Evolutionary conservation across 768 basidiomycete species (phyloP).

Genomic region (Lentinula edodes): DNA sequence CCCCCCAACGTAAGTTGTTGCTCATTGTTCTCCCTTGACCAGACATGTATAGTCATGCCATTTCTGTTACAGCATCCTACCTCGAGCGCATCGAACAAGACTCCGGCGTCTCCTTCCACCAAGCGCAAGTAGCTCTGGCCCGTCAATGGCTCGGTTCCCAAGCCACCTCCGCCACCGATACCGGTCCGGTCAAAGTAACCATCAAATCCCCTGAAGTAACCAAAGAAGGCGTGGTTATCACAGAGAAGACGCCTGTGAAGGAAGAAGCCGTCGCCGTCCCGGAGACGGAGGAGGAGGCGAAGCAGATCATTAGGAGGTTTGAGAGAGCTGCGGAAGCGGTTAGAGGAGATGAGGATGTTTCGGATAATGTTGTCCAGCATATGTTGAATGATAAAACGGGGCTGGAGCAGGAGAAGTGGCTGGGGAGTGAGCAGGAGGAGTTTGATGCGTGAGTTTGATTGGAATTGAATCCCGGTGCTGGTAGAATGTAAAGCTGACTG

Average conservation of each 20-base stretch:
- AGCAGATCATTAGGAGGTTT: conserved; percentile 62
- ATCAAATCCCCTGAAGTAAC: conserved; percentile 42
- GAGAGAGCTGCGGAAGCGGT: conserved; percentile 55
- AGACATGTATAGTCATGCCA: background rate
- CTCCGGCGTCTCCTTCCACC: conserved; percentile 76
- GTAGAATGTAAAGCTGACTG: conserved; percentile 8
- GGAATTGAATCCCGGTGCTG: conserved; percentile 5
- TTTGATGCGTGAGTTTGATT: conserved; percentile 59
- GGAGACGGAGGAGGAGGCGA: conserved; percentile 58
- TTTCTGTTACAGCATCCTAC: conserved; percentile 23
- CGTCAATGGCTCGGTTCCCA: conserved; percentile 63
- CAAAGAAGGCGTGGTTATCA: conserved; percentile 54
- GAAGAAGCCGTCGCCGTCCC: conserved; percentile 60
- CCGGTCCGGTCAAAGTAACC: conserved; percentile 37
- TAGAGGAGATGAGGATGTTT: conserved; percentile 46
- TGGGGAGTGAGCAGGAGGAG: conserved; percentile 81
- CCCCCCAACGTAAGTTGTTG: conserved; percentile 47
- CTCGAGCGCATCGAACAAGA: conserved; percentile 48
- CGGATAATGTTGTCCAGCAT: conserved; percentile 81
- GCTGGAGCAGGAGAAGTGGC: conserved; percentile 77
- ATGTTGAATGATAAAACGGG: conserved; percentile 56
- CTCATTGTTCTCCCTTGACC: background rate
- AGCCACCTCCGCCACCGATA: conserved; percentile 35
- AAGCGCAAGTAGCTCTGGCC: conserved; percentile 83
- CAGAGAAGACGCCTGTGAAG: conserved; percentile 13